Evolutionary conservation across 805 yeast species (phyloP), one percentile per base, ranked within the genome.

Genomic region (Candida ovalis): DNA sequence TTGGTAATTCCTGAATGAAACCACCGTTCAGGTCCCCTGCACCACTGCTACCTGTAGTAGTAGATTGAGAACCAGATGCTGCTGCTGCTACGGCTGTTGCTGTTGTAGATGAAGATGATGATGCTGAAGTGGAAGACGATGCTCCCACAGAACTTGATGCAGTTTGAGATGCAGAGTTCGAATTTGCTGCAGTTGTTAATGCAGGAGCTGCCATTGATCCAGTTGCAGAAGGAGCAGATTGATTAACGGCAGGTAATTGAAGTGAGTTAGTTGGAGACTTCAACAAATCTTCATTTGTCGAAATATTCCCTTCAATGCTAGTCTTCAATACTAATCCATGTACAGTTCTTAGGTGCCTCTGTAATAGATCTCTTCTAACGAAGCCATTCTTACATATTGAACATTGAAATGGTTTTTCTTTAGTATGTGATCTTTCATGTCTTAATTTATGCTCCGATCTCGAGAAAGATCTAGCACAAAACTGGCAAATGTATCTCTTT

Each of bases 401-500:
- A 58, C 96, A 87, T 49, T 80, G 81, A 67, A 84, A 87, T 0
- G 95, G 95, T 53, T 88, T 81, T 58, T 83, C 88, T 58, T 85
- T 85, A 13, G 90, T 85, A 61, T 86, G 94, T 1, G 89, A 82
- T 24, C 91, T 68, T 63, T 86, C 92, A 58, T 86, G 94, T 43
- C 94, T 76, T 38, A 84, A 79, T 56, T 84, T 77, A 64, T 86
- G 94, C 62, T 86, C 94, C 10, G 86, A 78, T 44, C 94, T 70
- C n/a, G 89, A 80, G 60, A 86, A 86, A 6, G 88, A 84, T 53
- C 91, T 73, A 28, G 90, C 87, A 58, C 96, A 87, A 61, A 79
- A 86, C 6, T 86, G 81, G 67, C 96, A 87, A 36, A 84, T 77
- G 64, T 86, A 86, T 57, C 86, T 81, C 56, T 84, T 58, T 76